Conservation (phyloP, 1,284 basidiomycete genomes). For the Marasmius fiardii region DNA sequence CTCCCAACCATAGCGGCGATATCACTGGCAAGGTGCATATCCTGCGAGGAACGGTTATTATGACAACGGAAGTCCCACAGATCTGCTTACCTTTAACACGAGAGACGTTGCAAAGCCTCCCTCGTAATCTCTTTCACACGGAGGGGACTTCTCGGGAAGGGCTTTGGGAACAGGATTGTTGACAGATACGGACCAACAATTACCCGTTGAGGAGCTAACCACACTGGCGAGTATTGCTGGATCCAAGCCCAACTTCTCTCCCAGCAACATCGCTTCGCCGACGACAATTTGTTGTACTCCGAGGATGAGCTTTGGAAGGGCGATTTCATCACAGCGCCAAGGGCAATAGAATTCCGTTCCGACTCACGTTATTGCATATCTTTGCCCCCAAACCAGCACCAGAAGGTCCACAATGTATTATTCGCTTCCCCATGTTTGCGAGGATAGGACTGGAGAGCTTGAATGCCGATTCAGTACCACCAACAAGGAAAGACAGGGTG, state of each 20-base stretch:
- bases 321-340: constrained; percentile 5
- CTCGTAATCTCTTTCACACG: constrained; percentile 81
- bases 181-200: constrained; percentile 80
- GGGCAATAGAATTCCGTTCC: background rate
- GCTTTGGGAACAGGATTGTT: constrained; percentile 88
- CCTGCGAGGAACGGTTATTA: constrained; percentile 39
- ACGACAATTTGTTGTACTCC: constrained; percentile 78
- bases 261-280: constrained; percentile 84
- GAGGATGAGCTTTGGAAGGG: constrained; percentile 49
- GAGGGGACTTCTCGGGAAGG: constrained; percentile 68
- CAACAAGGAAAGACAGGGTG: constrained; percentile 88
- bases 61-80: constrained; percentile 5
- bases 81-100: constrained; percentile 71
- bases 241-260: constrained; percentile 72
- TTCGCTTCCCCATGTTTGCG: constrained; percentile 75
- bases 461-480: constrained; percentile 66
- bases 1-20: constrained; percentile 49
- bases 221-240: constrained; percentile 74
- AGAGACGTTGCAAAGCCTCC: constrained; percentile 82
- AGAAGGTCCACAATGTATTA: constrained; percentile 84
- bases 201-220: constrained; percentile 81
- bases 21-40: constrained; percentile 74
- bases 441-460: constrained; percentile 58
- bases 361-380: constrained; percentile 76
- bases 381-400: constrained; percentile 86